These are phyloP conservation scores for Dendrobium catenatum DNA, from an alignment of 106 monocot genomes.

Conservation along the genomic window DNA sequence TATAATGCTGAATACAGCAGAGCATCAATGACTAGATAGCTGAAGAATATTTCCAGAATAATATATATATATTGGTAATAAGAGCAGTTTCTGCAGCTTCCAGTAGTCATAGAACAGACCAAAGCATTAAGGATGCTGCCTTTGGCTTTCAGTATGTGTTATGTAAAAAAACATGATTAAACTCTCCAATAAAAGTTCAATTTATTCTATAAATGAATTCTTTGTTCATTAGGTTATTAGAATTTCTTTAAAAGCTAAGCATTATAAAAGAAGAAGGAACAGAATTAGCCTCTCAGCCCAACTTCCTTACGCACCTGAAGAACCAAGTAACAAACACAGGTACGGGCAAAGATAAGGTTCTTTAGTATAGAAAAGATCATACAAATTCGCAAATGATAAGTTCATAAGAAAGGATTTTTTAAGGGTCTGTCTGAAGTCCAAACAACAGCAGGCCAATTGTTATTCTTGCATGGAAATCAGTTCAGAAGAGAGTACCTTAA, in stretches of 20 bases:
- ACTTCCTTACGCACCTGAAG: too few relatives aligned
- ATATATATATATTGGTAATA: too few relatives aligned
- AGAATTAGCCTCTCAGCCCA: too few relatives aligned
- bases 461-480: background rate
- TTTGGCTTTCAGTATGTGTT: too few relatives aligned
- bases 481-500: background rate
- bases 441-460: background rate
- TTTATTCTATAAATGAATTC: background rate
- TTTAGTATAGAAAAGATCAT: background rate
- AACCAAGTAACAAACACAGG: too few relatives aligned
- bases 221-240: background rate
- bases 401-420: background rate
- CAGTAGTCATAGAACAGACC: too few relatives aligned
- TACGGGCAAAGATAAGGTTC: background rate
- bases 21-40: too few relatives aligned
- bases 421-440: background rate
- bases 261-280: background rate
- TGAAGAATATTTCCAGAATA: too few relatives aligned
- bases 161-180: background rate
- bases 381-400: background rate
- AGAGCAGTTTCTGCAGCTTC: too few relatives aligned
- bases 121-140: too few relatives aligned
- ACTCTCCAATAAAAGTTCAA: background rate
- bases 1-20: too few relatives aligned
- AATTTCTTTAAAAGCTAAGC: background rate